A percentile compares a stretch with the other conserved stretches of the same genome.
These are phyloP conservation scores for Microascus cirrosus DNA, from an alignment of 2,329 filamentous ascomycete species.

Conservation along the genomic window DNA sequence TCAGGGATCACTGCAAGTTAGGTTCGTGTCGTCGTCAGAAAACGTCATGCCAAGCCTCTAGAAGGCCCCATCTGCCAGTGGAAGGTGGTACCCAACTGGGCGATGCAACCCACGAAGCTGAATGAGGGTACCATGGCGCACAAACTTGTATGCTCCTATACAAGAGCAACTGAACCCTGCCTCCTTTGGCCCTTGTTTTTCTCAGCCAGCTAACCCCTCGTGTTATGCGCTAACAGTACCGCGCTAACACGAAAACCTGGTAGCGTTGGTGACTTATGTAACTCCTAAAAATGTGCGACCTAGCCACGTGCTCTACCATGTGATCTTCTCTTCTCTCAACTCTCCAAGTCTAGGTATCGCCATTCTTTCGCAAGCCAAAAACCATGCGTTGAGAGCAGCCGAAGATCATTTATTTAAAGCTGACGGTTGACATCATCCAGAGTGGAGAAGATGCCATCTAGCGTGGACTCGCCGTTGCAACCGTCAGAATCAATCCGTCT, in stretches of 20 bases:
- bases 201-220: not conserved
- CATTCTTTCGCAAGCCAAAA: no score
- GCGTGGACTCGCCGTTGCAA: no score
- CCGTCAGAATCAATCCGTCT: no score
- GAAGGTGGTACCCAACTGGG: not conserved
- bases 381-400: no score
- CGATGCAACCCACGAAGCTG: not conserved
- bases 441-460: no score
- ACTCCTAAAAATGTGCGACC: not conserved
- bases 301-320: not conserved
- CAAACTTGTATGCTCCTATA: not conserved
- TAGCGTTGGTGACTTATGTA: not conserved
- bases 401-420: no score
- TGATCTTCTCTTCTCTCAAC: not conserved
- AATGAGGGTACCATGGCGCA: not conserved
- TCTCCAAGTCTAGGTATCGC: not conserved
- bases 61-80: not conserved
- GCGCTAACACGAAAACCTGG: not conserved
- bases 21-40: not conserved
- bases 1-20: not conserved
- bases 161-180: not conserved
- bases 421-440: no score
- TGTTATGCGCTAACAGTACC: not conserved
- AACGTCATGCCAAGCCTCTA: not conserved
- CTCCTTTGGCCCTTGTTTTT: not conserved